Conservation (phyloP, 2,329 filamentous ascomycete genomes). For the Whalleya microplaca region DNA sequence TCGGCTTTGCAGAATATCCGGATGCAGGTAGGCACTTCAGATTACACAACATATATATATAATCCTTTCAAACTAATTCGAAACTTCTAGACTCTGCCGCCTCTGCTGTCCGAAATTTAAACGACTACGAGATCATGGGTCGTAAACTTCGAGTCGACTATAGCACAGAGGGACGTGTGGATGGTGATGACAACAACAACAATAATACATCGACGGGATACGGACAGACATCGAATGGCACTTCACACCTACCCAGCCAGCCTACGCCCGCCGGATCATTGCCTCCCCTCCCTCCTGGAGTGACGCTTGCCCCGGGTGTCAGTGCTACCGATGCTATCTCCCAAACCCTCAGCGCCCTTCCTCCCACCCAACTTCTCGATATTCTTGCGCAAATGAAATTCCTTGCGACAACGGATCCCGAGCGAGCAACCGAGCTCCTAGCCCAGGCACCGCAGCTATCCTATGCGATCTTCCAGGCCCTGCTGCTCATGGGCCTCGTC, state of each 20-base stretch:
- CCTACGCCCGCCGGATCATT: slow-evolving; percentile 56
- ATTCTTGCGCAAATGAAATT: slow-evolving; percentile 94
- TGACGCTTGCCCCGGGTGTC: slow-evolving; percentile 80
- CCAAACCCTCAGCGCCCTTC: slow-evolving; percentile 83
- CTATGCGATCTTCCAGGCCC: slow-evolving; percentile 92
- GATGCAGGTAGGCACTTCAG: slow-evolving; percentile 68
- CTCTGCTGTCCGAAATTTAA: slow-evolving; percentile 91
- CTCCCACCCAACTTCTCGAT: slow-evolving; percentile 86
- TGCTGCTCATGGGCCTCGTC: slow-evolving; percentile 90
- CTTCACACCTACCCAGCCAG: slow-evolving; percentile 39
- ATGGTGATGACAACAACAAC: slow-evolving; percentile 57
- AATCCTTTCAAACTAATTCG: slow-evolving; percentile 5
- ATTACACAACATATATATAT: not conserved
- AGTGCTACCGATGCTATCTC: slow-evolving; percentile 91
- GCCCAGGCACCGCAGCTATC: slow-evolving; percentile 88
- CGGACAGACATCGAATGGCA: slow-evolving; percentile 34
- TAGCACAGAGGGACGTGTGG: slow-evolving; percentile 84
- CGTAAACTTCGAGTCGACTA: slow-evolving; percentile 94
- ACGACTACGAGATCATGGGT: slow-evolving; percentile 94
- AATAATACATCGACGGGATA: slow-evolving; percentile 19
- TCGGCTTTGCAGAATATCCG: slow-evolving; percentile 94
- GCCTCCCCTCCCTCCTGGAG: slow-evolving; percentile 81
- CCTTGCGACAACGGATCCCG: slow-evolving; percentile 79
- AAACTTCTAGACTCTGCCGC: slow-evolving; percentile 69
- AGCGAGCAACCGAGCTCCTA: slow-evolving; percentile 83